These are phyloP conservation scores for Sutorius eximius DNA, from an alignment of 1,284 basidiomycete genomes.

Conservation along the genomic window DNA sequence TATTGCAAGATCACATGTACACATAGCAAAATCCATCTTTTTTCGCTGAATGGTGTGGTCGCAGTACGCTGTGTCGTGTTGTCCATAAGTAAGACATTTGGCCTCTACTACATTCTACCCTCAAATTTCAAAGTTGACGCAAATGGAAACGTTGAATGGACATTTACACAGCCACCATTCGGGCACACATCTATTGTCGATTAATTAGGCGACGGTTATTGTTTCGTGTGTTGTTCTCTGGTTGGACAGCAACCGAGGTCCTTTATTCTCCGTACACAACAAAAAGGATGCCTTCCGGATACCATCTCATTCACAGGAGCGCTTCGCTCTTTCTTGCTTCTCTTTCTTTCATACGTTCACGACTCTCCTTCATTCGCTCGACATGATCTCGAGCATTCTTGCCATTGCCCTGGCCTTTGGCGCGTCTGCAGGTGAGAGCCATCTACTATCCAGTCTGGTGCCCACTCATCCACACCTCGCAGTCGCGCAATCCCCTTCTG, in stretches of 20 bases:
- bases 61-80: neutral
- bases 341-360: constrained; percentile 27
- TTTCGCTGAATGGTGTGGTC: neutral
- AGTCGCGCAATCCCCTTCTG: constrained; percentile 61
- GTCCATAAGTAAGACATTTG: neutral
- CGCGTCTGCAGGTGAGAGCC: constrained; percentile 47
- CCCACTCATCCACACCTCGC: constrained; percentile 1
- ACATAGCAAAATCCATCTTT: constrained; percentile 3
- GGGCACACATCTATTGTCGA: constrained; percentile 11
- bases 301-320: constrained; percentile 14
- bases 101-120: neutral
- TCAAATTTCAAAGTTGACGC: too few species aligned
- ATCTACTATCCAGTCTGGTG: neutral
- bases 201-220: constrained; percentile 23
- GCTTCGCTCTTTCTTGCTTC: constrained; percentile 25
- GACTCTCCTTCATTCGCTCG: constrained; percentile 33
- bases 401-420: constrained; percentile 44
- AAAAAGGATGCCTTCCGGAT: constrained; percentile 29
- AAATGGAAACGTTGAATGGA: neutral
- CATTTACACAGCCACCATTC: constrained; percentile 15
- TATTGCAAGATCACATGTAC: constrained; percentile 13
- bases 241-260: constrained; percentile 22
- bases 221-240: constrained; percentile 30
- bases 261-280: constrained; percentile 30
- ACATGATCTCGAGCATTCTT: constrained; percentile 49